These are phyloP conservation scores for Tuber brumale DNA, from an alignment of 495 filamentous ascomycete species.

Conservation along the genomic window DNA sequence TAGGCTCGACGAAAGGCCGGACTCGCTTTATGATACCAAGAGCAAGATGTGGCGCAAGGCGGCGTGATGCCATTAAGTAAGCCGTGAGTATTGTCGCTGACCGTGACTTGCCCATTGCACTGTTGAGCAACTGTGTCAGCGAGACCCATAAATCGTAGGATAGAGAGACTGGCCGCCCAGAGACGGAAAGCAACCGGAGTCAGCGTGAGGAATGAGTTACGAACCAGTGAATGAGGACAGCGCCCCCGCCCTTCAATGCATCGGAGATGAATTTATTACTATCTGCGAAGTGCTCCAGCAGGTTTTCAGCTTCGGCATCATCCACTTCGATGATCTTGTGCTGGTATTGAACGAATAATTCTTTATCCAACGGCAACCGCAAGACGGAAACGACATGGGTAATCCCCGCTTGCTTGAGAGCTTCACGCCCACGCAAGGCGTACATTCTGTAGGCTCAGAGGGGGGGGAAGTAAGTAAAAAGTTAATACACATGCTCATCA, in stretches of 20 bases:
- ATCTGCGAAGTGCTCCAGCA: constrained; percentile 69
- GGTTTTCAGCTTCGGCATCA: constrained; percentile 78
- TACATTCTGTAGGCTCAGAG: constrained; percentile 55
- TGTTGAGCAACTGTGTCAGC: constrained; percentile 45
- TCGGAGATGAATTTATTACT: constrained; percentile 76
- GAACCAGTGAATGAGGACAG: constrained; percentile 71
- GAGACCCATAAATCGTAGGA: constrained; percentile 1
- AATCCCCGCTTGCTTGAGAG: constrained; percentile 64
- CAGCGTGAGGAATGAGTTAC: constrained; percentile 23
- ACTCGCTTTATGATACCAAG: constrained; percentile 56
- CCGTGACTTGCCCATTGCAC: constrained; percentile 93
- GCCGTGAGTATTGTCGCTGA: constrained; percentile 78
- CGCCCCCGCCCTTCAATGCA: constrained; percentile 60
- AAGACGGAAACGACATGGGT: constrained; percentile 88
- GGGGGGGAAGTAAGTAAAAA: constrained; percentile 15
- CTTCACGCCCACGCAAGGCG: constrained; percentile 59
- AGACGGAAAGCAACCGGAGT: constrained; percentile 4
- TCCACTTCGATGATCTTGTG: constrained; percentile 77
- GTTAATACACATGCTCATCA: constrained; percentile 18
- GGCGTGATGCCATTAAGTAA: constrained; percentile 64
- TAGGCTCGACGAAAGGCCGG: constrained; percentile 74
- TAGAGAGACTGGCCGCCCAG: neutral
- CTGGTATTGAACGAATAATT: constrained; percentile 53
- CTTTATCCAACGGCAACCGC: constrained; percentile 52
- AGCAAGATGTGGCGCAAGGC: constrained; percentile 55